Evolutionary conservation across 1,139 yeast genomes (phyloP).

Genomic region (Taiozyma sp.): DNA sequence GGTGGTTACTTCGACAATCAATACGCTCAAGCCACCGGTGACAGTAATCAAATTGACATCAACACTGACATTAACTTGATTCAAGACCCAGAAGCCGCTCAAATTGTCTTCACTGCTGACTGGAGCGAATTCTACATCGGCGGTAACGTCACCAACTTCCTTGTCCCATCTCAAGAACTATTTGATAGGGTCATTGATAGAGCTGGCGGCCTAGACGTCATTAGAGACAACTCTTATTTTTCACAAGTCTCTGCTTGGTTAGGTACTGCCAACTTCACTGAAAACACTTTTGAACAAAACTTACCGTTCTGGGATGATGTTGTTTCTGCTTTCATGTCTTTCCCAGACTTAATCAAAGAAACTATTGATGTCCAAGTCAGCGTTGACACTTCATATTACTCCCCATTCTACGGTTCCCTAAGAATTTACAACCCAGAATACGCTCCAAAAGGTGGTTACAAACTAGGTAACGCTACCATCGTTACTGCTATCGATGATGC

Average conservation of each 20-base stretch:
- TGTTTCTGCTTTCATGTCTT: conserved; percentile 31
- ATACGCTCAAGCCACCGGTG: conserved; percentile 32
- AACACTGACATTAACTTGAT: conserved; percentile 38
- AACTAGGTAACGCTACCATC: conserved; percentile 32
- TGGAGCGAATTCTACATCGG: conserved; percentile 35
- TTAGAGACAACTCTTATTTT: conserved; percentile 26
- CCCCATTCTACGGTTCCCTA: conserved; percentile 36
- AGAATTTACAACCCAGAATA: conserved; percentile 31
- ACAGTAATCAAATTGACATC: conserved; percentile 29
- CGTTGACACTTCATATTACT: conserved; percentile 34
- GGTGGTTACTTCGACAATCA: conserved; percentile 39
- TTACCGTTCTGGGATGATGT: conserved; percentile 39
- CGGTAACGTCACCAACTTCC: conserved; percentile 36
- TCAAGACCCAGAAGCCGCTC: conserved; percentile 41
- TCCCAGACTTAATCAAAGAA: conserved; percentile 29
- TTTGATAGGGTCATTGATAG: conserved; percentile 31
- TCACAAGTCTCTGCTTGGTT: conserved; percentile 25
- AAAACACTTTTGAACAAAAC: conserved; percentile 27
- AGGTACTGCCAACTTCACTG: conserved; percentile 31
- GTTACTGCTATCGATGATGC: conserved; percentile 28
- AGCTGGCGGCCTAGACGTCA: conserved; percentile 28
- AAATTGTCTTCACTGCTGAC: conserved; percentile 34
- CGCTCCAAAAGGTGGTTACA: conserved; percentile 28
- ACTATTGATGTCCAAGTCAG: conserved; percentile 28
- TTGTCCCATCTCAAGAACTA: conserved; percentile 33